Evolutionary conservation across 371 early-diverging fungal species (phyloP).

Genomic region (Rhizomucor pusillus): DNA sequence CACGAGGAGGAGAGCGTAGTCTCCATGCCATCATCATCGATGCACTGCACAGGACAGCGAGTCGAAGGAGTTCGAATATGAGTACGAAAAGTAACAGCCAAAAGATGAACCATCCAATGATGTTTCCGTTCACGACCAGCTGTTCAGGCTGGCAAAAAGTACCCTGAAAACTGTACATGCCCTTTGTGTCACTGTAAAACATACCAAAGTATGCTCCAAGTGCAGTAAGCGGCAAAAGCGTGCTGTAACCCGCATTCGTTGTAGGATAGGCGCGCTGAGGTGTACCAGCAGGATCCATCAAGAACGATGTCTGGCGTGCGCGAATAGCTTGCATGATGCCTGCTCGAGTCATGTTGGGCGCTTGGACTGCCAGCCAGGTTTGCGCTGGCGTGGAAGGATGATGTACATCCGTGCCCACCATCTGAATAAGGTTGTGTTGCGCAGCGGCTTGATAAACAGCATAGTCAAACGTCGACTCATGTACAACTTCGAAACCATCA

Average conservation of each 20-base stretch:
- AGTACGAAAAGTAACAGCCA: conserved; percentile 47
- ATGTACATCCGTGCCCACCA: conserved; percentile 74
- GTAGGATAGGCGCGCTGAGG: conserved; percentile 50
- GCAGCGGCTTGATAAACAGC: conserved; percentile 54
- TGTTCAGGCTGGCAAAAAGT: conserved; percentile 60
- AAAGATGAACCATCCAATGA: conserved; percentile 65
- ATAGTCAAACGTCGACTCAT: conserved; percentile 61
- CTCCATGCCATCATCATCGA: too few relatives aligned
- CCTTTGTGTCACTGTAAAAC: conserved; percentile 56
- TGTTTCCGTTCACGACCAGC: conserved; percentile 32
- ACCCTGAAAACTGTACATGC: conserved; percentile 74
- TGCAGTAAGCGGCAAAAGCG: conserved; percentile 47
- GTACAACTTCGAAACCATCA: conserved; percentile 72
- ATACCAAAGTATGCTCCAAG: conserved; percentile 60
- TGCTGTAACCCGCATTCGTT: conserved; percentile 31
- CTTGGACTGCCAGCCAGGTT: conserved; percentile 65
- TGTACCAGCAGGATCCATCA: conserved; percentile 72
- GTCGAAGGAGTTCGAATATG: conserved; percentile 27
- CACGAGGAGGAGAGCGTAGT: too few relatives aligned
- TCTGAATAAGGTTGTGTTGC: conserved; percentile 43
- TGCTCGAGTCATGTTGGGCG: conserved; percentile 36
- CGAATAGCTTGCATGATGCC: conserved; percentile 62
- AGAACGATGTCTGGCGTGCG: conserved; percentile 60
- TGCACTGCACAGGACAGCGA: conserved; percentile 1
- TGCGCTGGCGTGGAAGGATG: conserved; percentile 57